Base-by-base conservation (phyloP, 2,329 filamentous ascomycete genomes). In the Escovopsis sp. region DNA sequence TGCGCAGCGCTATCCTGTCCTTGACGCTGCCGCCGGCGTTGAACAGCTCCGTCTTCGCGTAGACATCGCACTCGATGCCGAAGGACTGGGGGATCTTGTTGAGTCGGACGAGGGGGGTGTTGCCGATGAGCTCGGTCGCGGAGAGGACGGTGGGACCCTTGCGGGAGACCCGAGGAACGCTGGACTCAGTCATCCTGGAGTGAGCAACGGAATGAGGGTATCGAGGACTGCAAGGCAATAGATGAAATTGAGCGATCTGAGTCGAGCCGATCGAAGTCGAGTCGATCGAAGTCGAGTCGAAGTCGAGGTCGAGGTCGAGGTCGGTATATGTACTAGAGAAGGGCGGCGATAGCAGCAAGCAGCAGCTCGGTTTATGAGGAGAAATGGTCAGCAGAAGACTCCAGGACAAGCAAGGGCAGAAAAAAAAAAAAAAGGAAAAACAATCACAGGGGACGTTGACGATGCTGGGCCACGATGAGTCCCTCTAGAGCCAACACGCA, bases 21-120 rank as follows among this genome's bases (percentile, higher is more conserved):
- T 94, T 94, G 52, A 94, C 82, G 53, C 82, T 90, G 44, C 87
- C 87, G 39, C 87, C 87, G 11, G 87, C 85, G 62, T 92, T 94
- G 70, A 94, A 93, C 40, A 86, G 76, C 61, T 94, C 87, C 39
- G 87, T 71, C 61, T 94, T 94, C 42, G 79, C 87, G 57, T 88
- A 94, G 34, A 94, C 79, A 36, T 85, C 79, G 38, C 82, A 83
- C 55, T 90, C 76, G 50, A 98, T 82, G 35, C 88, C 88, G 15
- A 94, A 68, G 35, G 83, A 88, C 55, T 90, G 79, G 3, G 90
- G 90, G 43, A 98, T 77, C 63, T 81, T 86, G 65, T 94, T 94
- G 43, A 98, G 69, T 34, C 82, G 80, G 29, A 98, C 85, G 36
- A 98, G 76, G n/a, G 90, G 90, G 28, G 88, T 94, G 60, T 92